Percentiles rank a stretch among this genome's conserved stretches.
Conservation (phyloP, 2,329 filamentous ascomycete species). For the Rhinocladiella mackenziei region DNA sequence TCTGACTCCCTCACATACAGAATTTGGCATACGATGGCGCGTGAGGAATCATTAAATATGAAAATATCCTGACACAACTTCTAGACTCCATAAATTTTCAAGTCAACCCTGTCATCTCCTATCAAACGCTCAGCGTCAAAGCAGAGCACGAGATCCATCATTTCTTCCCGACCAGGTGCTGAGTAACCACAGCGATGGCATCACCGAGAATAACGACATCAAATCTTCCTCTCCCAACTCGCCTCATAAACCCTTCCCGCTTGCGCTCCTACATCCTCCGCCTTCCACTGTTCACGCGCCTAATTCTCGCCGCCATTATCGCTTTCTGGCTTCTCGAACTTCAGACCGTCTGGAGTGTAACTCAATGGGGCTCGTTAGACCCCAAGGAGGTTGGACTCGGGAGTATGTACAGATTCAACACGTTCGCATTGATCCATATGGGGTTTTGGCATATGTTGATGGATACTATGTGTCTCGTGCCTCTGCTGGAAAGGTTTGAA, state of each 20-base stretch:
- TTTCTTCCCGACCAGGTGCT: background rate
- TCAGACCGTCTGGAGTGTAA: slow-evolving; percentile 66
- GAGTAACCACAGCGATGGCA: slow-evolving; percentile 14
- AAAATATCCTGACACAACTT: background rate
- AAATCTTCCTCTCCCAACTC: slow-evolving; percentile 17
- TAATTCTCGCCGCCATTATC: slow-evolving; percentile 63
- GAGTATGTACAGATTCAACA: slow-evolving; percentile 91
- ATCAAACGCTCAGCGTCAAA: slow-evolving; percentile 4
- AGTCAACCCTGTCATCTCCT: background rate
- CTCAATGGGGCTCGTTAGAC: slow-evolving; percentile 72
- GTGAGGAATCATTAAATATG: background rate
- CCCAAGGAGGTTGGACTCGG: slow-evolving; percentile 73
- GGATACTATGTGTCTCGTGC: slow-evolving; percentile 75
- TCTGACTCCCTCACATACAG: background rate
- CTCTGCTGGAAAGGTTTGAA: slow-evolving; percentile 92
- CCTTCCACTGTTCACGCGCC: slow-evolving; percentile 81
- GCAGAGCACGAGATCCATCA: background rate
- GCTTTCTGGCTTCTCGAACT: slow-evolving; percentile 66
- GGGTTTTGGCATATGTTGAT: slow-evolving; percentile 75
- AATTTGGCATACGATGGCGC: background rate
- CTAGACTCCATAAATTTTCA: background rate
- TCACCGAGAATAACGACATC: slow-evolving; percentile 17
- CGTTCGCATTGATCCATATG: slow-evolving; percentile 81
- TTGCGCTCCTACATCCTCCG: slow-evolving; percentile 77
- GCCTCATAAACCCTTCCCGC: slow-evolving; percentile 63